Base-by-base conservation (phyloP, 192 early-diverging fungal genomes). In the Backusella luteola region DNA sequence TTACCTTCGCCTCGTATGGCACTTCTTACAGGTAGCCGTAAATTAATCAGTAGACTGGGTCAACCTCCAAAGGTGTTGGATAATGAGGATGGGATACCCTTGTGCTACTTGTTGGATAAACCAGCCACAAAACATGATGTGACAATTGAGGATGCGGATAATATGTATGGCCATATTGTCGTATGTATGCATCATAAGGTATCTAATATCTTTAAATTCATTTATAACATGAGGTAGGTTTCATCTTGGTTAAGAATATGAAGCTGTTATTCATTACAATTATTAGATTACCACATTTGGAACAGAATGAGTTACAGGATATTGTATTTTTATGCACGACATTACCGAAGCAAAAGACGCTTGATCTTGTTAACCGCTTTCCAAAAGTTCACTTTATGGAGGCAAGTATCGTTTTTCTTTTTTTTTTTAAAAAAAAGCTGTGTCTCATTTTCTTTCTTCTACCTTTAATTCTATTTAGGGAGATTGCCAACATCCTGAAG, bases 401-500 rank as follows among this genome's bases (percentile, higher is more conserved):
- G 26, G 83, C 81, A 81, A 36, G 68, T 71, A 68, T 19, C 3
- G 17, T 6, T 29, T 26, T 52, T 49, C 1, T 7, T 49, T 44
- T 44, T 14, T 12, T 1, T 12, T 5, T 44, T 1, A 49, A 6
- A 49, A 49, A 49, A 49, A 49, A 49, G 46, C 15, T 14, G 19
- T 6, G 5, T 49, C 46, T 49, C 46, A 49, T 49, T 49, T n/a
- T 49, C 4, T 46, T 49, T 19, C 9, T 12, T 39, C 38, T 32
- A 32, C 32, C 3, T 39, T 3, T 39, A 39, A 4, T 49, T 49
- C 6, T 49, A n/a, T 26, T 38, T 74, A 85, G 80, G 85, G 85
- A 12, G 80, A 84, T 29, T 86, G 85, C 49, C 80, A 83, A 15
- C 74, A 78, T n/a, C 82, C 81, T 35, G 79, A 84, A 46, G 85